Base-by-base conservation (phyloP, 2,329 filamentous ascomycete genomes). In the Ceratocystis variospora region DNA sequence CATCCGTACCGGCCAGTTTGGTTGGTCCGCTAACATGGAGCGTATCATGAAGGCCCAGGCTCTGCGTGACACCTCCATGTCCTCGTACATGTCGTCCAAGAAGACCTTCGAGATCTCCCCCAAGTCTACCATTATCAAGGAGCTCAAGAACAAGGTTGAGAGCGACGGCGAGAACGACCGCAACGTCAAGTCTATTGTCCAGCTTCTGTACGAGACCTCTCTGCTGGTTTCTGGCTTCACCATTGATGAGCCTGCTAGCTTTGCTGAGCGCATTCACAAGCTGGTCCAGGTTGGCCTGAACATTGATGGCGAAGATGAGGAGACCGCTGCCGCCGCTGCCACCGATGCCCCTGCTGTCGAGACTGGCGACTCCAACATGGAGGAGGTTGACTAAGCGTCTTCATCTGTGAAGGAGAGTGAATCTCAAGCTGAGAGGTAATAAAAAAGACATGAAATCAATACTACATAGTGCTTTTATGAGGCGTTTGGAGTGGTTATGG, bases 1-100 rank as follows among this genome's bases (percentile, higher is more conserved):
- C 77, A 97, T 99, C 84, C 93, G 94, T 79, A 99, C 94, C 72
- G 94, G 94, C 75, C 94, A 97, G 82, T 99, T 99, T 79, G 94
- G 94, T 80, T 99, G 94, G 94, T 97, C 93, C 67, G 94, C 94
- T 77, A 99, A 99, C 87, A 99, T 99, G 94, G 94, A 99, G 86
- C 94, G 94, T 84, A 99, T 99, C 87, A 99, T 99, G 94, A 99
- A 99, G 88, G 94, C 94, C 33, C 94, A 99, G 84, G 94, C 94
- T 75, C 93, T 99, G 75, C 94, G 94, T 82, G 94, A 99, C 82
- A 99, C 94, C 72, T 96, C 92, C 75, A 99, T 99, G 94, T 90
- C 86, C 80, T 96, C 90, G 74, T 99, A 99, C 89, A 99, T 99
- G 94, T 95, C 90, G 71, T 97, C 93, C 77, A 99, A 99, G 92